Evolutionary conservation across 2,329 filamentous ascomycete species (phyloP), one percentile per base, ranked within the genome.

Genomic region (Davidsoniella australis): DNA sequence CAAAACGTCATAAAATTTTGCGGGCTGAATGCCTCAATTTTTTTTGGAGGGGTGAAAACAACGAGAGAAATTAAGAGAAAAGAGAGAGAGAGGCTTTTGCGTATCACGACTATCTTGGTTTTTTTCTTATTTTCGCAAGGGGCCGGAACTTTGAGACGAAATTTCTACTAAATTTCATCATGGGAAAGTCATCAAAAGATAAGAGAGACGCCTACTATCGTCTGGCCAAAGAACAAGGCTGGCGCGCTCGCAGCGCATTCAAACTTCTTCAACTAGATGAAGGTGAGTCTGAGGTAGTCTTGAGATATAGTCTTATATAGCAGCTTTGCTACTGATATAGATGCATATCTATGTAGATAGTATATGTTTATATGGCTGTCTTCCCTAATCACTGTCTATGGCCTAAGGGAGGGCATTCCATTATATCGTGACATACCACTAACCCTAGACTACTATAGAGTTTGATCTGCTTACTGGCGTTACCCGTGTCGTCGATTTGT

Each of bases 131-230:
- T 39, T 42, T 16, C 4, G 17, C 23, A 7, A 14, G 5, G n/a
- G 6, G 5, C 9, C 26, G 3, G 29, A 33, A 9, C 12, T 33
- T 9, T 33, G 4, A 33, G 29, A 23, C 20, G 4, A 18, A 17
- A 7, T 37, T 2, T 33, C 12, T 5, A 8, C 12, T 14, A 17
- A 36, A 39, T 4, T 2, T 12, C 33, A 65, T 41, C 26, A 94
- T 94, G 88, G 88, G 88, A 1, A 96, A 96, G 64, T 94, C 91
- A 1, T 96, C 89, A 44, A 98, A 98, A 66, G 91, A 98, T 62
- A 98, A 98, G 68, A 84, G 91, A 48, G 91, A 98, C 64, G 88
- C 88, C 42, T 98, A 98, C 67, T 98, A 98, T 61, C 78, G 91
- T 48, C 82, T 98, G 7, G 91, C 91, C 16, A 98, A 98, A 67